A percentile compares a stretch with the other conserved stretches of the same genome.
Evolutionary conservation across 1,139 yeast species (phyloP).

Genomic region (Blastobotrys illinoisensis): DNA sequence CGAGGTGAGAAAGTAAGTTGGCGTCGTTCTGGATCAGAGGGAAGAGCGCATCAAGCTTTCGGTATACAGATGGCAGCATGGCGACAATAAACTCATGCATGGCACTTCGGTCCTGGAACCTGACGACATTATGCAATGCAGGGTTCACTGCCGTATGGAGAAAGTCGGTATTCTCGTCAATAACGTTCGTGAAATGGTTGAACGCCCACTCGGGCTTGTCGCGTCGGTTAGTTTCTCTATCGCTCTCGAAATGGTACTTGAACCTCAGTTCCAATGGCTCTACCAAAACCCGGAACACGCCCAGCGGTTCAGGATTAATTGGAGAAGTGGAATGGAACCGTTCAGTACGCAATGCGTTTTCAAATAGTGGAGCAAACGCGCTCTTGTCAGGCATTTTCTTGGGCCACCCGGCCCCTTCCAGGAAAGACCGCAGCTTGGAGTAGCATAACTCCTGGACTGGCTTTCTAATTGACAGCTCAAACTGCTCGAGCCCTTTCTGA

Average conservation of each 20-base stretch:
- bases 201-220: conserved; percentile 83
- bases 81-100: conserved; percentile 52
- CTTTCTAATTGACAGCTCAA: conserved; percentile 6
- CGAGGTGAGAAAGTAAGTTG: conserved; percentile 52
- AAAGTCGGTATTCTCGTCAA: conserved; percentile 41
- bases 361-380: conserved; percentile 12
- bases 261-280: conserved; percentile 58
- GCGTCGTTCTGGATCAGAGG: conserved; percentile 36
- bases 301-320: conserved; percentile 43
- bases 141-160: conserved; percentile 38
- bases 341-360: conserved; percentile 16
- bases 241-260: conserved; percentile 63
- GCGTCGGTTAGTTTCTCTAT: conserved; percentile 57
- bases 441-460: conserved; percentile 11
- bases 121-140: conserved; percentile 27
- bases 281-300: conserved; percentile 55
- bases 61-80: conserved; percentile 45
- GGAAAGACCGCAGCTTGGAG: conserved; percentile 12
- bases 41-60: conserved; percentile 40
- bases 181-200: conserved; percentile 46
- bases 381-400: conserved; percentile 12
- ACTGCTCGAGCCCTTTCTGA: conserved; percentile 11
- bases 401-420: conserved; percentile 25
- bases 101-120: conserved; percentile 28
- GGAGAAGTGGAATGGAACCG: conserved; percentile 24